Evolutionary conservation across 805 yeast species (phyloP).

Genomic region (Cyberlindnera saturnus): DNA sequence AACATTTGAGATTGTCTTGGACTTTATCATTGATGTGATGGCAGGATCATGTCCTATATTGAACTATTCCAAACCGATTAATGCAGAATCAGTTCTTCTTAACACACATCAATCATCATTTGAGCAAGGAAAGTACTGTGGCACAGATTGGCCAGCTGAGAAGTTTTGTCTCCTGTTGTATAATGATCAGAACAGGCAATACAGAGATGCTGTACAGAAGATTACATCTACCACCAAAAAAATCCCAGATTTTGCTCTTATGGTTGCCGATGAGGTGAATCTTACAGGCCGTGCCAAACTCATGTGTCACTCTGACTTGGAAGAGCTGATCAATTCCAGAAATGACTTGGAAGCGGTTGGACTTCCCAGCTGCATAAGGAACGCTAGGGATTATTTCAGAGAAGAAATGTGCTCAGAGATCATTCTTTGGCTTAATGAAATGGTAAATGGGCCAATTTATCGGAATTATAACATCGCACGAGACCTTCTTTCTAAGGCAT

Average conservation of each 20-base stretch:
- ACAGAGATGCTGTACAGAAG: constrained; percentile 63
- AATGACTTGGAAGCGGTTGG: constrained; percentile 56
- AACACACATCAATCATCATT: constrained; percentile 30
- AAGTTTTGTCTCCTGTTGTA: constrained; percentile 53
- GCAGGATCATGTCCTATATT: constrained; percentile 29
- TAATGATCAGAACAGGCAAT: constrained; percentile 77
- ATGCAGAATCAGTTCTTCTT: constrained; percentile 21
- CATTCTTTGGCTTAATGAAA: constrained; percentile 55
- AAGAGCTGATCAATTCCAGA: constrained; percentile 47
- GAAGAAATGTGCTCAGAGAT: constrained; percentile 79
- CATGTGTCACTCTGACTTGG: constrained; percentile 46
- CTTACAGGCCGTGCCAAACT: constrained; percentile 65
- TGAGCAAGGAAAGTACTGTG: constrained; percentile 38
- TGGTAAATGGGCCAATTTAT: constrained; percentile 48
- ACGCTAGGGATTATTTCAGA: constrained; percentile 62
- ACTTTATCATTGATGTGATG: constrained; percentile 59
- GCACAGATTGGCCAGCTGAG: constrained; percentile 36
- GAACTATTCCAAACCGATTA: constrained; percentile 20
- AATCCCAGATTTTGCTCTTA: constrained; percentile 56
- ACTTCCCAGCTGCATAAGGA: constrained; percentile 57
- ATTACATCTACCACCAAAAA: constrained; percentile 61
- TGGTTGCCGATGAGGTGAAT: constrained; percentile 65
- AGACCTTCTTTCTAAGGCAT: constrained; percentile 48
- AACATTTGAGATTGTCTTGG: constrained; percentile 45
- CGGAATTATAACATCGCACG: constrained; percentile 42